Conservation (phyloP, 345 rosid species). For the Populus deltoides region DNA sequence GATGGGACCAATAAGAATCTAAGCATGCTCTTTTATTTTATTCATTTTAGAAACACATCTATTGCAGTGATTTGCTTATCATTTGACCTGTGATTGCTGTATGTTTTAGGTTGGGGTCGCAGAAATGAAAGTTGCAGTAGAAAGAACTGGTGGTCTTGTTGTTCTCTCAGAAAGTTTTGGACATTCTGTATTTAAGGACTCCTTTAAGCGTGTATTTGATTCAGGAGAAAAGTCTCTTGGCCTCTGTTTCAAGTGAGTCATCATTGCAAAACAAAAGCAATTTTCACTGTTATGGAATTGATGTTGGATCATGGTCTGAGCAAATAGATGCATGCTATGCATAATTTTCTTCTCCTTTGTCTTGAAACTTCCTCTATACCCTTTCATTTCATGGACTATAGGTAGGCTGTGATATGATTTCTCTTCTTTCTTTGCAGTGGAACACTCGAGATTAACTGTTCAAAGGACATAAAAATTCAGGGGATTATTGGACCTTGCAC, state of each 20-base stretch:
- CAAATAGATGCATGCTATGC: not conserved
- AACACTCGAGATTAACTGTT: slow-evolving; percentile 74
- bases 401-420: not conserved
- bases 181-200: slow-evolving; percentile 93
- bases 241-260: slow-evolving; percentile 84
- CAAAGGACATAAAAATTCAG: slow-evolving; percentile 93
- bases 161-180: slow-evolving; percentile 98
- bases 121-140: slow-evolving; percentile 97
- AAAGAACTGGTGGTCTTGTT: slow-evolving; percentile 94
- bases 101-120: slow-evolving; percentile 86
- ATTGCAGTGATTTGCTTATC: not conserved
- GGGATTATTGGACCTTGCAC: slow-evolving; percentile 95
- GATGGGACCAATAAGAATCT: not conserved
- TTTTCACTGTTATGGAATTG: not conserved
- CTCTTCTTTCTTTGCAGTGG: slow-evolving; percentile 57
- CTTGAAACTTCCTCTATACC: not conserved
- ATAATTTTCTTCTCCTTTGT: not conserved
- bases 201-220: slow-evolving; percentile 89
- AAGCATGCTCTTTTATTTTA: not conserved
- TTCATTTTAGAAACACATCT: not conserved
- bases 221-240: slow-evolving; percentile 95
- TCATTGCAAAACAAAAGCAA: not conserved
- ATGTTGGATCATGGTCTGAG: not conserved
- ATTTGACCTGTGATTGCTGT: slow-evolving; percentile 3
- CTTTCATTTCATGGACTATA: not conserved